phyloP scores from a whole-genome alignment of 176 grass and related monocot genomes.

The Carex scoparia region DNA sequence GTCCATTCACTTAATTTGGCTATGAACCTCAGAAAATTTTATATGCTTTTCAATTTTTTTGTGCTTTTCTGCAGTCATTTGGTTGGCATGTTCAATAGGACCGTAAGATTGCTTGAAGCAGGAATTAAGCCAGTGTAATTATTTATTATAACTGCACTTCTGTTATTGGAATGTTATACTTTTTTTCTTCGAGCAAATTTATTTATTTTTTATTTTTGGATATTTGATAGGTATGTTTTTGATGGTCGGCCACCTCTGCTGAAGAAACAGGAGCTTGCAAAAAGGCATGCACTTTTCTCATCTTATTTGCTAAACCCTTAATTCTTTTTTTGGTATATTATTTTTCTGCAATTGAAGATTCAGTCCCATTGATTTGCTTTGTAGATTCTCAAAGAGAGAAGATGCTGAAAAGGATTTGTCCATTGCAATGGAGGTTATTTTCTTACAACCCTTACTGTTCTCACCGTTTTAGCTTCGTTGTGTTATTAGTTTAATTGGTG shows the following conservation, averaged over 20 bases:
- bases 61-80: slow-evolving; percentile 55
- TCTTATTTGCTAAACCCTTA: neutral
- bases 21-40: neutral
- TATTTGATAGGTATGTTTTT: slow-evolving; percentile 75
- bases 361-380: neutral
- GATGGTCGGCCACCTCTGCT: slow-evolving; percentile 83
- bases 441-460: neutral
- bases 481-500: neutral
- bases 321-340: slow-evolving; percentile 22
- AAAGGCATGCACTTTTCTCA: slow-evolving; percentile 45
- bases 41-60: neutral
- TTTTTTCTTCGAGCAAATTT: slow-evolving; percentile 19
- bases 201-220: slow-evolving; percentile 16
- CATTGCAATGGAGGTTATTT: slow-evolving; percentile 67
- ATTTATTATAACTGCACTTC: slow-evolving; percentile 15
- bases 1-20: neutral
- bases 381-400: slow-evolving; percentile 71
- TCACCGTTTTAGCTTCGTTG: neutral
- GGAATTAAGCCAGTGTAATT: slow-evolving; percentile 97
- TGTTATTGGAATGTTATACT: neutral
- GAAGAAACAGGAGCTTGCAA: slow-evolving; percentile 77
- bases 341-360: neutral
- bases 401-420: slow-evolving; percentile 58
- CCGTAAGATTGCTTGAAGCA: slow-evolving; percentile 71
- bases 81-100: slow-evolving; percentile 83